phyloP scores from a whole-genome alignment of 805 yeast genomes.

The Wickerhamomyces strasburgensis region DNA sequence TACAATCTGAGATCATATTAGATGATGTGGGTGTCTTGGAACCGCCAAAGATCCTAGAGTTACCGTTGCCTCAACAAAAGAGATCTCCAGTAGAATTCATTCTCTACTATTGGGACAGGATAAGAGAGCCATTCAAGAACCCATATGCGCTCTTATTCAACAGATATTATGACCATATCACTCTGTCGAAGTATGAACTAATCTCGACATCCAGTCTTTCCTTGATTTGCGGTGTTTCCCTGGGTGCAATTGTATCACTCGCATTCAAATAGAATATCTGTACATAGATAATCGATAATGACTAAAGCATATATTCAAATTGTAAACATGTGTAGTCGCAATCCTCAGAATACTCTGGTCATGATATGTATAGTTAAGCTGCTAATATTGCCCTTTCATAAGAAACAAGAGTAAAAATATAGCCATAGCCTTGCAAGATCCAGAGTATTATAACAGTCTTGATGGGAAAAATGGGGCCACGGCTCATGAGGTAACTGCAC shows the following conservation, averaged over 20 bases:
- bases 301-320: no score
- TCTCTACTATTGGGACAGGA: fast-evolving
- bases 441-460: no score
- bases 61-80: constrained; percentile 14
- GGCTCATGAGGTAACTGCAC: no score
- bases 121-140: constrained; percentile 7
- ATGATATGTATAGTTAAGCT: no score
- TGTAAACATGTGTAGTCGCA: no score
- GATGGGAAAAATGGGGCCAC: no score
- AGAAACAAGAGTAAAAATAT: no score
- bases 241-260: neutral
- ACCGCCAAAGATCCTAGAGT: constrained; percentile 13
- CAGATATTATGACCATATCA: constrained; percentile 1
- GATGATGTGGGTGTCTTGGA: constrained; percentile 13
- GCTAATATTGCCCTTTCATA: no score
- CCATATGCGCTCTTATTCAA: constrained; percentile 14
- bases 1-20: constrained; percentile 18
- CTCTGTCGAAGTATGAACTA: constrained; percentile 7
- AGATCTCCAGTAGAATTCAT: neutral
- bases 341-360: no score
- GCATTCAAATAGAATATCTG: neutral
- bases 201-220: constrained; percentile 1
- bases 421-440: no score
- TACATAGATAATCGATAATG: no score
- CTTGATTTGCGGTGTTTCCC: neutral